Evolutionary conservation across 371 early-diverging fungal genomes (phyloP), one percentile per base, ranked within the genome.

Genomic region (Coemansia sp.): DNA sequence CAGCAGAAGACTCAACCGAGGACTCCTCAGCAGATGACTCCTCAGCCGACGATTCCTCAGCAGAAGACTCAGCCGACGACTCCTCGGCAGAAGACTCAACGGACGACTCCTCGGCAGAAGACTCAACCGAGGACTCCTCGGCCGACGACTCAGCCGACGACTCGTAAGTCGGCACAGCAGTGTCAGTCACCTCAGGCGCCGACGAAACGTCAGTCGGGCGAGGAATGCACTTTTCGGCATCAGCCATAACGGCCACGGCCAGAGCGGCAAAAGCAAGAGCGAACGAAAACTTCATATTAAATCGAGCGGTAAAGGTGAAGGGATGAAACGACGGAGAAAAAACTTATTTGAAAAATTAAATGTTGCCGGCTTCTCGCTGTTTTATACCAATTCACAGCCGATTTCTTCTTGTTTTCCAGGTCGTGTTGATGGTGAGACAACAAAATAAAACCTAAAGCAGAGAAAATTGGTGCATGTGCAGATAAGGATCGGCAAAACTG

Each of bases 261-360:
- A 73, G 28, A 9, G 74, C 55, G 39, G 75, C 70, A 18, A 74
- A 37, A 14, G 44, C 44, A 48, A 62, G 47, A 28, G 60, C 63
- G 23, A 66, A 26, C n/a, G 75, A 40, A 42, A 74, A 30, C 63
- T 66, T 74, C 75, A 74, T 74, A 40, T 47, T 71, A 59, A 59
- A 59, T 7, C n/a, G 50, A 21, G 14, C 4, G 28, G 47, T 28
- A 61, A 48, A 21, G 51, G 26, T 26, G 26, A 26, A 16, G 30
- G 30, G 30, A 6, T 30, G 30, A 30, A 30, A 30, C 30, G 8
- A 30, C 30, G 30, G 30, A 30, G 30, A 7, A 14, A 16, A 30
- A 42, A 21, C 12, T 33, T 1, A 50, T 14, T 18, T 47, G 12
- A 20, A 8, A 58, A 16, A 58, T 47, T 50, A n/a, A 50, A 18